Conservation (phyloP, 305 asterid genomes). For the Solanum aculeatissimum region DNA sequence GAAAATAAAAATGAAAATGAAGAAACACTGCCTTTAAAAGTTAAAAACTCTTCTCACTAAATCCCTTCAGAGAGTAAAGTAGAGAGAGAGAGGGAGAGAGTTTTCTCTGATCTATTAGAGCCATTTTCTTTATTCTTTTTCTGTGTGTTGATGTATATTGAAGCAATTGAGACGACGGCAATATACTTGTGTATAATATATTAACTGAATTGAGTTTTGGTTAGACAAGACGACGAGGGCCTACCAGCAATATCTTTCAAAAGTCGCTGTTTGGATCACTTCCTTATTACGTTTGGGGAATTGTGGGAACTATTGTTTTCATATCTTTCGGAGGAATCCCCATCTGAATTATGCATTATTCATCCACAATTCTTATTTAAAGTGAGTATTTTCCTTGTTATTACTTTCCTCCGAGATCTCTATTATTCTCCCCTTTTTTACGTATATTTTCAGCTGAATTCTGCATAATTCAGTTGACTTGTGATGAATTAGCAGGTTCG, state of each 20-base stretch:
- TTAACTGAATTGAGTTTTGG: background rate
- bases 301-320: background rate
- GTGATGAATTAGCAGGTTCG: background rate
- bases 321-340: conserved; percentile 22
- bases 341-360: conserved; percentile 43
- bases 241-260: conserved; percentile 27
- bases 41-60: background rate
- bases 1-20: conserved; percentile 22
- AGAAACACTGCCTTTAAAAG: conserved; percentile 2
- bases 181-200: background rate
- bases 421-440: background rate
- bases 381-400: conserved; percentile 3
- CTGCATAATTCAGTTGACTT: conserved; percentile 25
- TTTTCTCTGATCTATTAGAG: background rate
- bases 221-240: conserved; percentile 18
- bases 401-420: conserved; percentile 12
- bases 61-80: background rate
- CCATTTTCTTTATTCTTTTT: background rate
- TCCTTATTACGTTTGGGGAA: conserved; percentile 24
- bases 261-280: conserved; percentile 41
- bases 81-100: conserved; percentile 1
- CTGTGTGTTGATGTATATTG: background rate
- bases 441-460: conserved; percentile 11
- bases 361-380: conserved; percentile 15
- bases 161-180: background rate